Percentiles rank a stretch among this genome's conserved stretches.
Evolutionary conservation across 352 stramenopile species (phyloP).

Genomic region (Pythium myriotylum): DNA sequence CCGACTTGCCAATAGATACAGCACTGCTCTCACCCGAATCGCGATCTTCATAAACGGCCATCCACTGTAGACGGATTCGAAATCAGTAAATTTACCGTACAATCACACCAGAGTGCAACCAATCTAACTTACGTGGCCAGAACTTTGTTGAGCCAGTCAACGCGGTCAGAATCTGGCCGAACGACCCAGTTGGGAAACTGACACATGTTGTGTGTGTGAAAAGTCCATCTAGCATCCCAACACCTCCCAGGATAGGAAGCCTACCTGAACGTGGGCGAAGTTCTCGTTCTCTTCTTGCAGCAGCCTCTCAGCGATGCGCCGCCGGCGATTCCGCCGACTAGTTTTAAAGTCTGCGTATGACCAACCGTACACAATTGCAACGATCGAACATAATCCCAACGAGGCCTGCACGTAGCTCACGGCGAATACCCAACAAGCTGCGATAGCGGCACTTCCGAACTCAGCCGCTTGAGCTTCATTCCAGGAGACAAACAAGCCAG

Average conservation of each 20-base stretch:
- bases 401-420: conserved; percentile 40
- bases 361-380: conserved; percentile 50
- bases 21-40: conserved; percentile 66
- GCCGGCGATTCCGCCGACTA: conserved; percentile 27
- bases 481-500: conserved; percentile 42
- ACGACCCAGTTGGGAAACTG: conserved; percentile 61
- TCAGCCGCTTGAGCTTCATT: conserved; percentile 30
- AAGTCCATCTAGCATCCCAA: too few species aligned
- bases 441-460: conserved; percentile 39
- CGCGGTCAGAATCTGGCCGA: conserved; percentile 67
- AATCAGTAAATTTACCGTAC: not conserved
- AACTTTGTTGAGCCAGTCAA: conserved; percentile 82
- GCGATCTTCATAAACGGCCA: conserved; percentile 81
- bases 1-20: too few species aligned
- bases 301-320: conserved; percentile 28
- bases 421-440: conserved; percentile 39
- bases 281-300: conserved; percentile 35
- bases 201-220: too few species aligned
- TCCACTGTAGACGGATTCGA: conserved; percentile 32
- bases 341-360: conserved; percentile 60
- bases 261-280: conserved; percentile 34
- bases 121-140: conserved; percentile 41
- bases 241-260: not conserved
- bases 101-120: not conserved
- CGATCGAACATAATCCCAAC: conserved; percentile 45